Base-by-base conservation (phyloP, 352 stramenopile species). In the Paralagenidium karlingii region DNA sequence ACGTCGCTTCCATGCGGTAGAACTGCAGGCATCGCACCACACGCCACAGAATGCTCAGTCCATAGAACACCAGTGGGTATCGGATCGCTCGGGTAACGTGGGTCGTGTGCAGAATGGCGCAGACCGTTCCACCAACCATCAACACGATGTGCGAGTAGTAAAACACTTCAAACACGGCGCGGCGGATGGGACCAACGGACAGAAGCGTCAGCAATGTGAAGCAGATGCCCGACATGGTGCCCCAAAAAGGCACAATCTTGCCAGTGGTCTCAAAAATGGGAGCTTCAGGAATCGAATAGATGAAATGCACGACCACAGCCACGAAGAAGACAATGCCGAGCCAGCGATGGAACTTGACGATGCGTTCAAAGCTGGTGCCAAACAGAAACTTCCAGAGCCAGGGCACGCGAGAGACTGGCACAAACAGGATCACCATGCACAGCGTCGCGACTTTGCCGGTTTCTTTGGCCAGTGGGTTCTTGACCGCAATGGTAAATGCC, bases 331-430 rank as follows among this genome's bases (percentile, higher is more conserved):
- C 32, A 30, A 84, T 39, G 6, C 73, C 76, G n/a, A 90, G 56
- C 68, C 71, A 86, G 37, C 76, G 76, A 48, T 90, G 76, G 36
- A 87, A 90, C 60, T 86, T 87, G 54, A 86, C 49, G 21, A 86
- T 82, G 16, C 76, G 76, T 36, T 89, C 76, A 27, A 85, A 83
- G 22, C 69, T 85, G 37, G 54, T 78, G 40, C 68, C 68, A 19
- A 89, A 89, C 28, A 78, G 57, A 16, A 79, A 42, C 9, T 64
- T 75, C 73, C 73, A 87, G 15, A 87, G 48, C n/a, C n/a, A n/a
- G 1, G 37, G 16, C 20, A 84, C 48, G 9, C 63, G 55, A 3
- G 76, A 51, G 1, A 90, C 62, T 0, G 76, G 76, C 2, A 90
- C 51, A 22, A 90, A 64, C 40, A 90, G 40, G 41, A 90, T 84